These are phyloP conservation scores for Murraya paniculata DNA, from an alignment of 345 rosid genomes.

Conservation along the genomic window DNA sequence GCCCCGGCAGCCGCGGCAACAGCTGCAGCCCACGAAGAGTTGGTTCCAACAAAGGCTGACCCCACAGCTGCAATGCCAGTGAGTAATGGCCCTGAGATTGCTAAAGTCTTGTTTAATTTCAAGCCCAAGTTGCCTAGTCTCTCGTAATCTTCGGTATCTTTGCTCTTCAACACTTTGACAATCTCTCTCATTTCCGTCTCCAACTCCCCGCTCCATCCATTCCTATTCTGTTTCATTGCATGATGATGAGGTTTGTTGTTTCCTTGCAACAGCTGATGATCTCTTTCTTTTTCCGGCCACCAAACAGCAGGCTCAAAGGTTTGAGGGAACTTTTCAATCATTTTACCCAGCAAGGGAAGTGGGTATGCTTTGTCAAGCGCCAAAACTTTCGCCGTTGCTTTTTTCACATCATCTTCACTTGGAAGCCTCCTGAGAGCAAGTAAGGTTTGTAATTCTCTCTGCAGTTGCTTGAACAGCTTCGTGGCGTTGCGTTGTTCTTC, in stretches of 20 bases:
- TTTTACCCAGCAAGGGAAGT: slow-evolving; percentile 28
- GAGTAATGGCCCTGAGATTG: slow-evolving; percentile 44
- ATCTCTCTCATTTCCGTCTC: slow-evolving; percentile 41
- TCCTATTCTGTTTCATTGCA: neutral
- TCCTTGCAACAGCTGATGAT: neutral
- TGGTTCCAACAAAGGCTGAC: neutral
- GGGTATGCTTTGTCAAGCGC: slow-evolving; percentile 34
- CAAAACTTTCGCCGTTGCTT: slow-evolving; percentile 18
- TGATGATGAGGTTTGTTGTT: neutral
- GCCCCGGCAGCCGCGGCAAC: slow-evolving; percentile 18
- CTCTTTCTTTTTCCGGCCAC: slow-evolving; percentile 17
- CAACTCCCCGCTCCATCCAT: slow-evolving; percentile 39
- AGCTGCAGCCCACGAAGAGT: neutral
- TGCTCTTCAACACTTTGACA: slow-evolving; percentile 26
- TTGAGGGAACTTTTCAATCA: slow-evolving; percentile 32
- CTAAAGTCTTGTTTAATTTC: slow-evolving; percentile 42
- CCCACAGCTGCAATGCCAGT: slow-evolving; percentile 15
- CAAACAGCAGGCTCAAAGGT: slow-evolving; percentile 26
- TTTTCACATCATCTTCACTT: slow-evolving; percentile 13
- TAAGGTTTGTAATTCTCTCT: slow-evolving; percentile 18
- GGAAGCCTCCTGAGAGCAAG: slow-evolving; percentile 12
- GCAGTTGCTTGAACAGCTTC: slow-evolving; percentile 43
- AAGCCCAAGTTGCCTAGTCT: slow-evolving; percentile 38
- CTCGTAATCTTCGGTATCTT: slow-evolving; percentile 42
- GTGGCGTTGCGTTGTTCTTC: slow-evolving; percentile 57